Evolutionary conservation across 2,329 filamentous ascomycete species (phyloP), one percentile per base, ranked within the genome.

Genomic region (Podosphaera leucotricha): DNA sequence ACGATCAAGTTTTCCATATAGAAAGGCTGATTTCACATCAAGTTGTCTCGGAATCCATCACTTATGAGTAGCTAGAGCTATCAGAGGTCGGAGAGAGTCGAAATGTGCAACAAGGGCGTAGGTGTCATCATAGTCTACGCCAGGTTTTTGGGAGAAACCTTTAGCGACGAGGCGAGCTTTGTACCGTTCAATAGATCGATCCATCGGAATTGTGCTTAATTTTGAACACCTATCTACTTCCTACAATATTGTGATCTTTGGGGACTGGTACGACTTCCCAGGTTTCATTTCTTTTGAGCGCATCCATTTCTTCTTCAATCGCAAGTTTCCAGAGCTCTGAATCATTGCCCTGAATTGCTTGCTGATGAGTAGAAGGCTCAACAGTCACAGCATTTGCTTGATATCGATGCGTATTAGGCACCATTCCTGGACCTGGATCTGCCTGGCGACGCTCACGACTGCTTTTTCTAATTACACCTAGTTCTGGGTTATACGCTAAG

Each of bases 101-200:
- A 41, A 41, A 10, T 20, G 20, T 6, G 16, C 20, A 26, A 26
- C 38, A 6, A 20, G 22, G 24, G 38, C 20, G 26, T 41, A 41
- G 16, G 38, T 41, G 2, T 41, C 19, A n/a, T 41, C 38, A 16
- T 26, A 41, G 2, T 41, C 38, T 15, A 15, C 26, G 22, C 38
- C 38, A 41, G 38, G 38, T 15, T 26, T 41, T 41, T 41, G 38
- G 26, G 38, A 41, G 22, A 41, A 41, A 26, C 38, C 38, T 41
- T 42, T 42, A 15, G 22, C 40, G 15, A 42, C 22, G 33, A 42
- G 24, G 30, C 40, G 40, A 42, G 24, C 40, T 24, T 42, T 42
- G n/a, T 33, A 42, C 19, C 24, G 24, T 42, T 30, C 24, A n/a
- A n/a, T n/a, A n/a, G 24, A 42, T 33, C 18, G 40, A 42, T 6